Conservation (phyloP, 1,284 basidiomycete species). For the Melampsora americana region DNA sequence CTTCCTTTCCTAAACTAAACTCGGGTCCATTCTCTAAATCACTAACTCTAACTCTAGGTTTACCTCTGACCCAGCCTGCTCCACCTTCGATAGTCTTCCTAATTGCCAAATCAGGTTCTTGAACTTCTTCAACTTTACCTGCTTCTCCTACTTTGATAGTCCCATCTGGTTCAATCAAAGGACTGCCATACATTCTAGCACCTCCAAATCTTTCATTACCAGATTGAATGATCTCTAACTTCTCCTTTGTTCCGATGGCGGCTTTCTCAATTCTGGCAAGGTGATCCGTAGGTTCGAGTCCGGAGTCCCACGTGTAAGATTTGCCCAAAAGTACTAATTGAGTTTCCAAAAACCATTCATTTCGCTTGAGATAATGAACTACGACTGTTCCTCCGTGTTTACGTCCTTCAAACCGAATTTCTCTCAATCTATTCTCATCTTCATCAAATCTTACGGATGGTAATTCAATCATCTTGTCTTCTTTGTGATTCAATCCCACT, state of each 20-base stretch:
- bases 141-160: conserved; percentile 48
- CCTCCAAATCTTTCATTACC: conserved; percentile 48
- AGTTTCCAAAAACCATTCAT: conserved; percentile 93
- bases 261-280: conserved; percentile 20
- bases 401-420: conserved; percentile 27
- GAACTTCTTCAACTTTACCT: neutral
- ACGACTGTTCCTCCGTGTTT: conserved; percentile 78
- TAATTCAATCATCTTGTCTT: conserved; percentile 16
- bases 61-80: conserved; percentile 43
- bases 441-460: conserved; percentile 41
- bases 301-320: conserved; percentile 60
- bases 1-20: neutral
- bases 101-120: conserved; percentile 26
- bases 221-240: conserved; percentile 45
- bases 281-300: conserved; percentile 47
- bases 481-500: neutral
- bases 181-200: conserved; percentile 51
- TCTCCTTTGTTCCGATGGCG: conserved; percentile 1
- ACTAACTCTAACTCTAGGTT: conserved; percentile 34
- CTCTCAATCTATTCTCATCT: conserved; percentile 17
- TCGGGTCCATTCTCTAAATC: conserved; percentile 20
- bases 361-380: conserved; percentile 94
- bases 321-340: conserved; percentile 78
- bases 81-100: conserved; percentile 35
- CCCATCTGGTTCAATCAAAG: conserved; percentile 50